Base-by-base conservation (phyloP, 257 asterid species). In the Paulownia fortunei region DNA sequence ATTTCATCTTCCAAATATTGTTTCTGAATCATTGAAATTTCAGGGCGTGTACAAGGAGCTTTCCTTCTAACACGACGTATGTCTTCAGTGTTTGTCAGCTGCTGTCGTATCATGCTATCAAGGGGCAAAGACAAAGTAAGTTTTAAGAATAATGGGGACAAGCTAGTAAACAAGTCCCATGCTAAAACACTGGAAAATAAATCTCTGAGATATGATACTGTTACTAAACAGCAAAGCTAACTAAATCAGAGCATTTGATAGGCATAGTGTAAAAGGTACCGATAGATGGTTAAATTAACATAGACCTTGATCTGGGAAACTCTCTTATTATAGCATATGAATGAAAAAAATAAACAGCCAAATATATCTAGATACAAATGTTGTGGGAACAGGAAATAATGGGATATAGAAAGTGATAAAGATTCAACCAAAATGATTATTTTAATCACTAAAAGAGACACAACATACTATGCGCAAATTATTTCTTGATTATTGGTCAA, bases 1-100 rank as follows among this genome's bases (percentile, higher is more conserved):
- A 83, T 75, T 69, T 86, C 90, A 74, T 93, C 97, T 66, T 86
- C 97, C 86, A 87, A 73, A 68, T 82, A 76, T 75, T 88, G 91
- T 60, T 85, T 90, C 88, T 78, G 86, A 72, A 93, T 90, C 84
- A 81, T 77, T 12, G 95, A 81, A 69, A 93, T 92, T 76, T 93
- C 98, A 79, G 89, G 81, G 67, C 67, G 89, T 2, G 97, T 87
- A 66, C 98, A 93, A 58, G 98, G 97, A 78, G 98, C 98, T 84
- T 92, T 93, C 83, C 89, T 93, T 82, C 98, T 87, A 46, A 89
- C 80, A 63, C 98, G 96, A 37, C 97, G 93, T 80, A 92, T 87
- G 76, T 88, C 97, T 82, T 83, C 93, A 32, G 94, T 74, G 77
- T 73, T 82, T 61, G 80, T 88, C 88, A 93, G 88, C 81, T 92